A percentile compares a stretch with the other conserved stretches of the same genome.
Conservation (phyloP, 208 protist genomes). For the Tritrichomonas foetus region DNA sequence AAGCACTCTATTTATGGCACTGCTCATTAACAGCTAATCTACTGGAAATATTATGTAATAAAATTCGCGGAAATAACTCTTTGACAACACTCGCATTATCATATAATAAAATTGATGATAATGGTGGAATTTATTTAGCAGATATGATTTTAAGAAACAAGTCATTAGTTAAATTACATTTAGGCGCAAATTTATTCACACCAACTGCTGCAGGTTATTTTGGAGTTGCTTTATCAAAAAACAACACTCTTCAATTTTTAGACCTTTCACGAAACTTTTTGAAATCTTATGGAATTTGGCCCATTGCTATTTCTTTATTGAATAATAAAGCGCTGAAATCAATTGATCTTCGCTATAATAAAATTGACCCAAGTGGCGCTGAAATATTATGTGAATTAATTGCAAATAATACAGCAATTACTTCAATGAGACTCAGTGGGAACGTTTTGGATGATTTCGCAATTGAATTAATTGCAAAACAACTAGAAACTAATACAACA, state of each 20-base stretch:
- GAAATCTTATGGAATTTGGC: neutral
- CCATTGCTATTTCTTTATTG: neutral
- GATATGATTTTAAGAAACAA: slow-evolving; percentile 5
- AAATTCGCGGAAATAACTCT: neutral
- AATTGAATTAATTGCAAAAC: neutral
- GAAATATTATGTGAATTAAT: neutral
- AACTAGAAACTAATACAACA: neutral
- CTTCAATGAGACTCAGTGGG: neutral
- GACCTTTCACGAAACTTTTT: neutral
- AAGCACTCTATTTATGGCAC: neutral
- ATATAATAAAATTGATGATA: neutral
- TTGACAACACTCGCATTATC: slow-evolving; percentile 19
- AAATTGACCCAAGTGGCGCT: neutral
- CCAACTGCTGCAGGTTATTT: neutral
- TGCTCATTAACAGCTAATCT: neutral
- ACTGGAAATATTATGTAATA: neutral
- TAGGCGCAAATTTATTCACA: slow-evolving; percentile 26
- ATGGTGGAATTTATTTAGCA: neutral
- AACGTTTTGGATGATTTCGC: neutral
- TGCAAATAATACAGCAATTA: neutral
- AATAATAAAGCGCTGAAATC: neutral
- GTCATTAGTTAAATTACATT: neutral
- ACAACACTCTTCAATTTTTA: neutral
- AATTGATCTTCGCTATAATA: neutral
- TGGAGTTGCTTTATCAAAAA: neutral